These are phyloP conservation scores for Mortierella sp. DNA, from an alignment of 371 early-diverging fungal genomes.

Conservation along the genomic window DNA sequence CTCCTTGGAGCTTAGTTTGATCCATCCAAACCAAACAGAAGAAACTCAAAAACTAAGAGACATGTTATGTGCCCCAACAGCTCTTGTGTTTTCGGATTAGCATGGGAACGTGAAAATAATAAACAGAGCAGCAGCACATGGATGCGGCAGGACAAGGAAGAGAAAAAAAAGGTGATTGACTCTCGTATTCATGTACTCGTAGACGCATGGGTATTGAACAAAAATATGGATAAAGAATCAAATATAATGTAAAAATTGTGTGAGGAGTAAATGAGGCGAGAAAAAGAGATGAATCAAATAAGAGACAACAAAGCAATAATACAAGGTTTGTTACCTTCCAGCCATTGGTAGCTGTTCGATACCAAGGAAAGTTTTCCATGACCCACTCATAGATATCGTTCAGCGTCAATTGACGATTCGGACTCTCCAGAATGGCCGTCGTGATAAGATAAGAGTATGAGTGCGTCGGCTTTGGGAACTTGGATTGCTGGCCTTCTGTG, in stretches of 20 bases:
- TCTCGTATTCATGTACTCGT: no score
- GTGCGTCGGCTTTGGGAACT: conserved; percentile 80
- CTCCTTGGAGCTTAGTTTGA: conserved; percentile 20
- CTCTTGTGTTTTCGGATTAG: no score
- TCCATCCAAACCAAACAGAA: conserved; percentile 9
- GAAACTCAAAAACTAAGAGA: neutral
- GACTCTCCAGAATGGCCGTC: conserved; percentile 85
- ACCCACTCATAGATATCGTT: conserved; percentile 96
- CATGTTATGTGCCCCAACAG: no score
- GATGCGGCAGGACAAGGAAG: no score
- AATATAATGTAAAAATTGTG: no score
- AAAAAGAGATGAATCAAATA: no score
- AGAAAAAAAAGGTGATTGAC: no score
- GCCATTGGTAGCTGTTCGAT: conserved; percentile 75
- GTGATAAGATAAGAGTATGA: conserved; percentile 95
- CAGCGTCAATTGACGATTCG: conserved; percentile 83
- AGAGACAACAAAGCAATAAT: conserved; percentile 1
- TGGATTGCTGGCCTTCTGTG: conserved; percentile 11
- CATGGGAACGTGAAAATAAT: no score
- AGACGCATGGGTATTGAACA: no score
- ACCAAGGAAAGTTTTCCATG: conserved; percentile 82
- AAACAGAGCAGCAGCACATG: no score
- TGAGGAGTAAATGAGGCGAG: no score
- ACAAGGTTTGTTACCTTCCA: conserved; percentile 79
- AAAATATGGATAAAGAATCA: no score